Conservation (phyloP, 176 grass and related monocot genomes). For the Oryza meyeriana region DNA sequence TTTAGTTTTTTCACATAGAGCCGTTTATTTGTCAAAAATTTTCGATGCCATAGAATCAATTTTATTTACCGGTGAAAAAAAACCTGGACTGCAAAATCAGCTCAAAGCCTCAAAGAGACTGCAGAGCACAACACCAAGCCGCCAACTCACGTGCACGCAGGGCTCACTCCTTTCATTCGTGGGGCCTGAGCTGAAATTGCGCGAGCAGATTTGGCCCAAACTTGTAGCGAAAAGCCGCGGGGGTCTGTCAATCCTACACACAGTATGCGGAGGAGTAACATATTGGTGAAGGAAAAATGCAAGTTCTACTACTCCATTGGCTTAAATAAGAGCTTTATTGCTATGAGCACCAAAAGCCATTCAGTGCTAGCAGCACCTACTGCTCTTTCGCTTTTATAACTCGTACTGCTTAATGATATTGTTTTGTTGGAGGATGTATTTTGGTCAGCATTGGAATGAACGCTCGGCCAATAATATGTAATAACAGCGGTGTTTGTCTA, state of each 20-base stretch:
- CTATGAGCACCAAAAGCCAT: neutral
- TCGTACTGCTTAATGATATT: neutral
- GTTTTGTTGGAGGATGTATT: too few relatives aligned
- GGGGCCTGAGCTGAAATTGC: neutral
- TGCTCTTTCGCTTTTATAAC: neutral
- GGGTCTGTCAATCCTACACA: neutral
- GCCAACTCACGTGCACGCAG: neutral
- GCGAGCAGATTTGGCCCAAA: neutral
- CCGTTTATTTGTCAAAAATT: too few relatives aligned
- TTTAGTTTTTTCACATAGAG: too few relatives aligned
- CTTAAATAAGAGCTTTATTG: neutral
- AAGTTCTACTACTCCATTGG: neutral
- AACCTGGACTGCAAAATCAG: neutral
- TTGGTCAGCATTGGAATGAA: too few relatives aligned
- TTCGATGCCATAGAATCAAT: too few relatives aligned
- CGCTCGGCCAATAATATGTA: too few relatives aligned
- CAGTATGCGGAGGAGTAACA: neutral
- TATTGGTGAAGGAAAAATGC: neutral
- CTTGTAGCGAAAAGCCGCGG: neutral
- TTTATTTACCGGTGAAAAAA: too few relatives aligned
- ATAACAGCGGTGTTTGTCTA: too few relatives aligned
- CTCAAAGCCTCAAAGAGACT: neutral
- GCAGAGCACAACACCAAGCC: neutral
- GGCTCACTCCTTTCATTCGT: neutral
- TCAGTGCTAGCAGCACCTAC: neutral